Base-by-base conservation (phyloP, 768 basidiomycete species). In the Agaricus blazei region DNA sequence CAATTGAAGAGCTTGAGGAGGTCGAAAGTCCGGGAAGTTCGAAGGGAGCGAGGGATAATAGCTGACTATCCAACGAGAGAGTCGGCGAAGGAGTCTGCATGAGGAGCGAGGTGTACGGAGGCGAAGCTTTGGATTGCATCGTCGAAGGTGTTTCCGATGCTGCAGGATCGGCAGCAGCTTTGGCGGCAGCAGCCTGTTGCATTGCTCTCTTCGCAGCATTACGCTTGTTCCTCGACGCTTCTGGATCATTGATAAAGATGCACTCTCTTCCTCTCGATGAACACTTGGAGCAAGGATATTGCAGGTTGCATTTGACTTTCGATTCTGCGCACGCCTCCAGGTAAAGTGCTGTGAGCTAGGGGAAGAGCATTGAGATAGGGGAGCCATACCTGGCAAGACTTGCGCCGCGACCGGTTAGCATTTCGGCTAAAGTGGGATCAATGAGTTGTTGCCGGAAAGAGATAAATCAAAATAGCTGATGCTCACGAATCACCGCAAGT, bases 261-360 rank as follows among this genome's bases (percentile, higher is more conserved):
- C 87, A 88, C 54, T 84, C 79, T 56, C 82, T 76, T 48, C 82
- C 83, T 57, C 84, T 77, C 47, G 80, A 69, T 40, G 72, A 70
- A 65, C 87, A 88, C 65, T 84, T 84, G 15, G 83, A 78, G 65
- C 87, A 88, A 15, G 87, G 87, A 54, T 74, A 78, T 59, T 83
- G 77, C 5, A 86, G 71, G 65, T 87, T 81, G 66, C 87, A 88
- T 70, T 85, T 87, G 12, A 87, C 79, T 69, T 88, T 88, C n/a
- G 85, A 85, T 60, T 84, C 83, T 2, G 84, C 85, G 65, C 87
- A 88, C 19, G 84, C 80, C 70, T 81, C 36, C 4, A 51, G 34
- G 34, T 34, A 34, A 49, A 45, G 31, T 29, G 41, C 3, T 53
- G 42, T 34, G 29, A 28, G 23, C 47, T 47, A 49, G 61, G 23